Evolutionary conservation across 257 asterid genomes (phyloP).

Genomic region (Datura wrightii): DNA sequence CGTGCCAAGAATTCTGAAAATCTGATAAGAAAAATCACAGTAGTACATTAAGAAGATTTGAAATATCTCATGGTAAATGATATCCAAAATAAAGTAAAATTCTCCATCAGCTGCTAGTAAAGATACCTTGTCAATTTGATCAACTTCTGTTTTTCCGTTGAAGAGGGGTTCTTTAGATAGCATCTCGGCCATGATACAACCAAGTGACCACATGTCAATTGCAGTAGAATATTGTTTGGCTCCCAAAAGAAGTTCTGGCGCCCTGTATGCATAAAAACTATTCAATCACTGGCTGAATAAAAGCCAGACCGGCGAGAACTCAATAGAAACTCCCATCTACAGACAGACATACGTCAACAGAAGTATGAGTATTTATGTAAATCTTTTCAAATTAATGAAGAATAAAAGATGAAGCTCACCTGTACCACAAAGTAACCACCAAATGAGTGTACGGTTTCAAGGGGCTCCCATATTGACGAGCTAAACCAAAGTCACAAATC

Average conservation of each 20-base stretch:
- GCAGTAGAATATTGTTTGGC: conserved; percentile 83
- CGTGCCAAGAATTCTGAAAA: conserved; percentile 78
- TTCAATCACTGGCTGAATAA: conserved; percentile 22
- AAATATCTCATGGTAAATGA: not conserved
- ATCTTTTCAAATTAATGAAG: conserved; percentile 4
- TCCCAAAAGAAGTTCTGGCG: conserved; percentile 92
- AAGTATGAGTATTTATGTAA: not conserved
- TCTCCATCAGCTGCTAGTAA: not conserved
- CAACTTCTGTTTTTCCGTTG: conserved; percentile 75
- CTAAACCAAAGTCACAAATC: conserved; percentile 91
- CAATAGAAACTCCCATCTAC: not conserved
- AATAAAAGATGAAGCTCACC: conserved; percentile 51
- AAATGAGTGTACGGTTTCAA: conserved; percentile 78
- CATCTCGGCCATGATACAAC: conserved; percentile 93
- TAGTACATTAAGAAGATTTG: not conserved
- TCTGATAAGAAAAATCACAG: conserved; percentile 42
- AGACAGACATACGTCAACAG: not conserved
- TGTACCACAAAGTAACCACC: conserved; percentile 97
- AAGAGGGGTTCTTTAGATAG: conserved; percentile 73
- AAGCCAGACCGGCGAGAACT: not conserved
- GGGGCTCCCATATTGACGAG: conserved; percentile 93
- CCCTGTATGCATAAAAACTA: conserved; percentile 53
- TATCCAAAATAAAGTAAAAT: not conserved
- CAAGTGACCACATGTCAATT: conserved; percentile 94
- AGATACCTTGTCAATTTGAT: conserved; percentile 84